A percentile compares a stretch with the other conserved stretches of the same genome.
phyloP scores from a whole-genome alignment of 108 stramenopile species.

The Schizochytrium sp. region DNA sequence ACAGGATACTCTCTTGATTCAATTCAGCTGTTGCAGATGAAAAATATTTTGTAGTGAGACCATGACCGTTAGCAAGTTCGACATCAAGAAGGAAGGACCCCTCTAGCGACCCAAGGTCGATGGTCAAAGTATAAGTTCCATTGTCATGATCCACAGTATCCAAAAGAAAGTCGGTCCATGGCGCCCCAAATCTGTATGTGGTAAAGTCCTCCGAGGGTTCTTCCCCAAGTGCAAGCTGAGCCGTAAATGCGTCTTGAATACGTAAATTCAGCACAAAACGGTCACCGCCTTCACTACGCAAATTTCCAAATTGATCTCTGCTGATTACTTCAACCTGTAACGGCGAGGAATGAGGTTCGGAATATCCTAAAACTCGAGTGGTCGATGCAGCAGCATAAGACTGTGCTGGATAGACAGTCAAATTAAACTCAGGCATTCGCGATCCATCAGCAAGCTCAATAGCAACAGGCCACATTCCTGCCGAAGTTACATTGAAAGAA shows the following conservation, averaged over 20 bases:
- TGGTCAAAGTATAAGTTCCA: constrained; percentile 3
- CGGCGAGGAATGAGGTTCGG: neutral
- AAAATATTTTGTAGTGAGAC: neutral
- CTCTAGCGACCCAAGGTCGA: neutral
- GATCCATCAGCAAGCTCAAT: neutral
- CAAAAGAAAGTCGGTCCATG: neutral
- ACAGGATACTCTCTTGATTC: neutral
- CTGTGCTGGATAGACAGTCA: neutral
- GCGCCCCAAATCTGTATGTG: constrained; percentile 42
- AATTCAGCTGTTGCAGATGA: neutral
- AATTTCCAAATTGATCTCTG: constrained; percentile 7
- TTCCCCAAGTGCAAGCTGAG: neutral
- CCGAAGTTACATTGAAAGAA: neutral
- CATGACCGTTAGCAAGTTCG: constrained; percentile 2
- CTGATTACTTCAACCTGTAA: neutral
- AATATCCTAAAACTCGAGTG: neutral
- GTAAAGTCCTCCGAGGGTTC: neutral
- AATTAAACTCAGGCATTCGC: neutral
- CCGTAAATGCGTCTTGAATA: constrained; percentile 40
- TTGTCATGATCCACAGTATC: neutral
- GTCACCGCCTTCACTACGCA: constrained; percentile 3
- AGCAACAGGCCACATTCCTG: neutral
- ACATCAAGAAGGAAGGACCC: constrained; percentile 43
- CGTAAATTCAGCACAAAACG: neutral
- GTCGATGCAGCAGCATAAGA: neutral